Base-by-base conservation (phyloP, 176 grass and related monocot genomes). In the Carex pumila region DNA sequence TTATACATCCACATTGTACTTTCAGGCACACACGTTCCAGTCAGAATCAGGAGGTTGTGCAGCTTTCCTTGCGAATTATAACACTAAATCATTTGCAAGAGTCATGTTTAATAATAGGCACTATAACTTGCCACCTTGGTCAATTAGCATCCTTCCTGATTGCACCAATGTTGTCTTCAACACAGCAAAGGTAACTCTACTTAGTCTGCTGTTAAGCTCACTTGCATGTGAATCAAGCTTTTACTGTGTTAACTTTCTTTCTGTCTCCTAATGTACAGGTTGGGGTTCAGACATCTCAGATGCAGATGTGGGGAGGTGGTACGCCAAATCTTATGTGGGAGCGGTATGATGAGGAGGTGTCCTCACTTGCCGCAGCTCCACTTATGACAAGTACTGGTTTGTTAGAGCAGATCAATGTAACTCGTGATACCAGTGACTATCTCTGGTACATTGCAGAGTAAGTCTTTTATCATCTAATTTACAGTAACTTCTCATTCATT, bases 401-500 rank as follows among this genome's bases (percentile, higher is more conserved):
- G 70, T 91, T 99, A 63, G 97, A 99, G 84, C 97, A 99, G 81
- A 88, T 99, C 65, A 99, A 99, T 49, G 85, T 99, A 65, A 99
- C 97, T 15, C 90, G 97, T 68, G 97, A 99, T 79, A 63, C 78
- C 56, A 95, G 91, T 73, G 97, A 99, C 79, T 99, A 99, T 77
- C 90, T 99, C 66, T 99, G 97, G 97, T 99, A 99, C 81, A 99
- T 94, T 3, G 94, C 91, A 68, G 91, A 94, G 97, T 99, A 90
- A 86, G 79, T 65, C 0, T 22, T 18, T 31, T 21, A 31, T 3
- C 55, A 69, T 66, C 47, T 36, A 5, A 5, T 72, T 72, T 2
- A 57, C 58, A 10, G 52, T 87, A 39, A 82, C 25, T 57, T 49
- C 86, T 39, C 29, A 29, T 54, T 9, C 45, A 37, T 55, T 34